phyloP scores from a whole-genome alignment of 2,329 filamentous ascomycete genomes.

The Thielaviopsis musarum region DNA sequence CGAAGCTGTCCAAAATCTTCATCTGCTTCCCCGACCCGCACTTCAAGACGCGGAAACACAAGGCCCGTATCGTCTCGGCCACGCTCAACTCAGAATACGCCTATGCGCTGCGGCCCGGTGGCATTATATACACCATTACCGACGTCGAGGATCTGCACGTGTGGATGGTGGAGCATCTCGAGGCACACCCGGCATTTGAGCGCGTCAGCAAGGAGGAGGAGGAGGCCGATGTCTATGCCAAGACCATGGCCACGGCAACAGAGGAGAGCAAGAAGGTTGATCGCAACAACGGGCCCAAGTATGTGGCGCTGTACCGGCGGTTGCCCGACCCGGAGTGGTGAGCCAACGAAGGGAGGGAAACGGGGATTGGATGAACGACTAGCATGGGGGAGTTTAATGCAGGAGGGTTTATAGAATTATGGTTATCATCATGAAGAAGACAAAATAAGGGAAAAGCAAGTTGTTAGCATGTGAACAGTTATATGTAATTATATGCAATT shows the following conservation, averaged over 20 bases:
- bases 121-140: conserved; percentile 88
- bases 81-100: conserved; percentile 89
- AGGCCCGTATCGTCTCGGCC: conserved; percentile 80
- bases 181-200: conserved; percentile 62
- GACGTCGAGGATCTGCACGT: conserved; percentile 86
- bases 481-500: no score
- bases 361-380: no score
- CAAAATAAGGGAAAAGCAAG: neutral
- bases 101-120: conserved; percentile 66
- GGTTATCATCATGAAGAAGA: no score
- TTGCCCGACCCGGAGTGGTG: conserved; percentile 65
- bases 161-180: conserved; percentile 86
- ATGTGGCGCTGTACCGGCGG: conserved; percentile 73
- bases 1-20: conserved; percentile 78
- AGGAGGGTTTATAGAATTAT: neutral
- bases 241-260: conserved; percentile 64
- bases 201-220: conserved; percentile 51
- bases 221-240: conserved; percentile 53
- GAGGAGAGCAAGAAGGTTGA: conserved; percentile 96
- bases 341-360: neutral
- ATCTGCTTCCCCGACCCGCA: conserved; percentile 97
- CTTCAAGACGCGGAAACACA: conserved; percentile 95
- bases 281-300: conserved; percentile 80
- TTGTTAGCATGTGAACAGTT: no score
- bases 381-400: neutral